Percentiles rank a stretch among this genome's conserved stretches.
phyloP scores from a whole-genome alignment of 306 rosid genomes.

The Cucurbita ficifolia region DNA sequence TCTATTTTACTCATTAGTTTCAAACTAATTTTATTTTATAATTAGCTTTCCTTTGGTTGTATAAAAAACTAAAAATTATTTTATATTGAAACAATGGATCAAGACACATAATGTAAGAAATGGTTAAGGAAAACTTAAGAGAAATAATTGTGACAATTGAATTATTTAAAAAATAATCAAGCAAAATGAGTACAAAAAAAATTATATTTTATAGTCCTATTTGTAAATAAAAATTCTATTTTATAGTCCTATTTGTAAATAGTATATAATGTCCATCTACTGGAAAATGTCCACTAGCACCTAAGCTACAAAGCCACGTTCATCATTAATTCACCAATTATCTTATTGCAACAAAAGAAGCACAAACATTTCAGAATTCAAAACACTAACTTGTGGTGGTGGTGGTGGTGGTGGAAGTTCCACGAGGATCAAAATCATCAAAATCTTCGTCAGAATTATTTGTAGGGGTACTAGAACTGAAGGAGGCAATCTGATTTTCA shows the following conservation, averaged over 20 bases:
- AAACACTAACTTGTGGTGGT: conserved; percentile 34
- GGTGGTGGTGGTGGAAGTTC: conserved; percentile 49
- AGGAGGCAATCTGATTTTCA: conserved; percentile 32
- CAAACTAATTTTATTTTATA: no score
- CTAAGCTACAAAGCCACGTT: neutral
- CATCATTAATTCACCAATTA: neutral
- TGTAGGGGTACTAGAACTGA: conserved; percentile 26
- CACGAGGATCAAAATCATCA: conserved; percentile 94
- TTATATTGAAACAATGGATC: neutral
- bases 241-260: neutral
- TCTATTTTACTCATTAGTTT: no score
- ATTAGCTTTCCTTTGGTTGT: no score
- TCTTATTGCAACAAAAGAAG: neutral
- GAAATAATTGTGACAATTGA: neutral
- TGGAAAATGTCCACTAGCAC: neutral
- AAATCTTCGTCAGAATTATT: conserved; percentile 49
- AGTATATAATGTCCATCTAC: neutral
- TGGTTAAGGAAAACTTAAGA: neutral
- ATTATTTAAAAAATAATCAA: neutral
- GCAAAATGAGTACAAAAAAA: neutral
- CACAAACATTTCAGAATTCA: conserved; percentile 1
- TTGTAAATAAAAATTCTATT: neutral
- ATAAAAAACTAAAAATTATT: neutral
- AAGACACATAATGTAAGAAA: neutral
- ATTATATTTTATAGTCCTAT: neutral